Base-by-base conservation (phyloP, 495 filamentous ascomycete species). In the Pseudevernia furfuracea region DNA sequence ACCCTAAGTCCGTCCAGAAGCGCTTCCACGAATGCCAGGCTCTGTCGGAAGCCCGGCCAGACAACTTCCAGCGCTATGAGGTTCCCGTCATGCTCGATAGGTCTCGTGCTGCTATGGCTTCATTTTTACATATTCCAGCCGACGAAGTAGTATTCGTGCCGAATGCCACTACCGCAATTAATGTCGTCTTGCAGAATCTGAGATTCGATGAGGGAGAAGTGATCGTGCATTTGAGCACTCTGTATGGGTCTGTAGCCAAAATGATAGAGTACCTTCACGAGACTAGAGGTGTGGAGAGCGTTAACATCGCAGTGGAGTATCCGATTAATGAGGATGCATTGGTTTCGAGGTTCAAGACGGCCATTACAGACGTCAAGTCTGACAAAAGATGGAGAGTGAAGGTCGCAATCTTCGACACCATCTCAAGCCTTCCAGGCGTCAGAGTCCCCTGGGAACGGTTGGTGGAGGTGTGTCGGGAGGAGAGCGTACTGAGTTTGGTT, bases 141-240 rank as follows among this genome's bases (percentile, higher is more conserved):
- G 76, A 84, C 1, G 87, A 87, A 25, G 76, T 87, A 55, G 91
- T 95, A 5, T 85, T 92, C 60, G 87, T 96, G 15, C 80, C 84
- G 48, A 96, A 97, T 74, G 88, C 90, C 55, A 92, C 90, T 0
- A 86, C 84, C 0, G 92, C 87, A 55, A 77, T 95, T 59, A 90
- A 90, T 74, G 91, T 87, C 8, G 84, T 96, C 7, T 79, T 96
- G 23, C 84, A 85, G 60, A 91, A 88, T 71, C 72, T 96, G 15
- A 70, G 72, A 5, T 91, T 79, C 68, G 71, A 81, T 62, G 72
- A 79, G 0, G 80, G 79, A 34, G 87, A 89, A 65, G 81, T 82
- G 25, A 82, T 91, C 52, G 64, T 91, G 32, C 77, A 79, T 65
- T 92, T 96, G 70, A 79, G 80, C 43, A 90, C 87, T 52, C 81